Conservation (phyloP, 1,139 yeast species). For the Candida pseudoviswanathii region DNA sequence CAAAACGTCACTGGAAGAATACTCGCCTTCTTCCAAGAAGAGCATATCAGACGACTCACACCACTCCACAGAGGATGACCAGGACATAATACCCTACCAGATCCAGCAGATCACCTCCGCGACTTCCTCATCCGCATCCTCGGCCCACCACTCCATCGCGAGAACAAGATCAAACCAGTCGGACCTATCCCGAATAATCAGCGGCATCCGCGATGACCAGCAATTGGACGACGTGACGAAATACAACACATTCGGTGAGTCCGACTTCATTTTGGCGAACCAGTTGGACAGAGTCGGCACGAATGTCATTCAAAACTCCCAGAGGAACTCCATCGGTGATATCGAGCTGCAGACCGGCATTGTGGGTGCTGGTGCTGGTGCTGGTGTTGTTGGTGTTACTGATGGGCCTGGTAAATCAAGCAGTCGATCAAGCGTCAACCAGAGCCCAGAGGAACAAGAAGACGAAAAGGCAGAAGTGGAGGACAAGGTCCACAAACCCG, state of each 20-base stretch:
- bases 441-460: slow-evolving; percentile 6
- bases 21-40: not conserved
- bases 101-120: slow-evolving; percentile 1
- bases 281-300: slow-evolving; percentile 23
- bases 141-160: slow-evolving; percentile 5
- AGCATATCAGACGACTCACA: slow-evolving; percentile 5
- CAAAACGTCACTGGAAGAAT: not conserved
- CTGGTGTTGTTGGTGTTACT: not conserved
- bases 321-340: slow-evolving; percentile 9
- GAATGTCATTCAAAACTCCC: slow-evolving; percentile 8
- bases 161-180: slow-evolving; percentile 19
- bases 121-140: not conserved
- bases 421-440: not conserved
- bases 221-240: slow-evolving; percentile 22
- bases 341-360: slow-evolving; percentile 2
- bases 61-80: slow-evolving; percentile 1
- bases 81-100: slow-evolving; percentile 1
- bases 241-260: slow-evolving; percentile 21
- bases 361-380: not conserved
- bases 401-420: not conserved
- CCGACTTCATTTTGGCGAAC: slow-evolving; percentile 26
- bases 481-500: slow-evolving; percentile 44
- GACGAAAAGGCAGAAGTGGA: slow-evolving; percentile 18
- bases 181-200: slow-evolving; percentile 33
- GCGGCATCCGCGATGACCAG: slow-evolving; percentile 37